Percentiles rank a stretch among this genome's conserved stretches.
Evolutionary conservation across 192 early-diverging fungal species (phyloP).

Genomic region (Fimicolochytrium jonesii): DNA sequence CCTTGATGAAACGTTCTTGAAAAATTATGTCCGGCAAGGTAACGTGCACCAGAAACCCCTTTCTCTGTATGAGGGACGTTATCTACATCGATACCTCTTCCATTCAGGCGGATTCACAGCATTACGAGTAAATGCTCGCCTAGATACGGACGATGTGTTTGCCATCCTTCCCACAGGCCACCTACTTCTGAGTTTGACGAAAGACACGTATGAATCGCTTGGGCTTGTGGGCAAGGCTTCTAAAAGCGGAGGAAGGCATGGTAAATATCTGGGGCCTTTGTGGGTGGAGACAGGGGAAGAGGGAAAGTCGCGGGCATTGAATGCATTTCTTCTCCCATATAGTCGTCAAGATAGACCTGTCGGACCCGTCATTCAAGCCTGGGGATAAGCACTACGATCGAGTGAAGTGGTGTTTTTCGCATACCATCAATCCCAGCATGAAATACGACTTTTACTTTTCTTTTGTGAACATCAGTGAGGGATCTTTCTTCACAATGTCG

Average conservation of each 20-base stretch:
- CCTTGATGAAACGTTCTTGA: constrained; percentile 4
- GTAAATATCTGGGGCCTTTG: not conserved
- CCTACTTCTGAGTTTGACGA: constrained; percentile 20
- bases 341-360: constrained; percentile 16
- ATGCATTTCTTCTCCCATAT: not conserved
- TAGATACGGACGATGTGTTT: constrained; percentile 27
- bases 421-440: constrained; percentile 6
- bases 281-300: not conserved
- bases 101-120: constrained; percentile 14
- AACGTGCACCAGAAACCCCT: no score
- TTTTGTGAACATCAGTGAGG: constrained; percentile 8
- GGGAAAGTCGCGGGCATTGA: no score
- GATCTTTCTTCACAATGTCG: not conserved
- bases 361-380: constrained; percentile 10
- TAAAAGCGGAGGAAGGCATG: not conserved
- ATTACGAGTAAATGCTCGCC: constrained; percentile 1
- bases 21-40: constrained; percentile 11
- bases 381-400: constrained; percentile 15
- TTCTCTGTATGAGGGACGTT: no score
- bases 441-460: constrained; percentile 10
- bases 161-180: constrained; percentile 25
- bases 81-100: not conserved
- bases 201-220: constrained; percentile 30
- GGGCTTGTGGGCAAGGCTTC: constrained; percentile 20
- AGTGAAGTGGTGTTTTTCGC: constrained; percentile 24